A percentile compares a stretch with the other conserved stretches of the same genome.
phyloP scores from a whole-genome alignment of 2,329 filamentous ascomycete genomes.

The Periconia digitata region DNA sequence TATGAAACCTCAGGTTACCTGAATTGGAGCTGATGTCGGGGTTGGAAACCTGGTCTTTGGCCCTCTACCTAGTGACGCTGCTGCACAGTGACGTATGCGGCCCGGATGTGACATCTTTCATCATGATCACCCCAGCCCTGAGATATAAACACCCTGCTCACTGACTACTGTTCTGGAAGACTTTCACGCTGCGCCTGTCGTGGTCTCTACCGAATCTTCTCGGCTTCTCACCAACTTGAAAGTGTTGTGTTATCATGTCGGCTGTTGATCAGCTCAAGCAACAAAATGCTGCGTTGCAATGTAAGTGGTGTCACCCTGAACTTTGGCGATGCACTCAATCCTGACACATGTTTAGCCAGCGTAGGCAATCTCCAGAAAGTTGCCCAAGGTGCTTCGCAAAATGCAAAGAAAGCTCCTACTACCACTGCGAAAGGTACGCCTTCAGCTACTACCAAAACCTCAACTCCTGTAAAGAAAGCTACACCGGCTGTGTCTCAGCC shows the following conservation, averaged over 20 bases:
- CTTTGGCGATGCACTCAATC: no score
- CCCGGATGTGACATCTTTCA: not conserved
- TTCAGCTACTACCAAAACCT: conserved; percentile 17
- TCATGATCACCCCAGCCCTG: not conserved
- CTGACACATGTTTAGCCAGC: conserved; percentile 30
- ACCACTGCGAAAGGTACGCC: conserved; percentile 18
- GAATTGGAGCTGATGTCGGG: not conserved
- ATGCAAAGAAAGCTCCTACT: conserved; percentile 28
- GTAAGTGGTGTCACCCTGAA: conserved; percentile 26
- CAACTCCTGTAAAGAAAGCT: conserved; percentile 28
- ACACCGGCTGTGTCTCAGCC: conserved; percentile 9
- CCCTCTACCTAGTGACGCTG: no score
- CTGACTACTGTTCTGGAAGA: not conserved
- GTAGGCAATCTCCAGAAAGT: conserved; percentile 32
- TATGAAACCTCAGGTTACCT: not conserved
- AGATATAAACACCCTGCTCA: not conserved
- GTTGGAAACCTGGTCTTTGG: not conserved
- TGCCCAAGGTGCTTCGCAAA: conserved; percentile 20
- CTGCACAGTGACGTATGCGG: conserved; percentile 12
- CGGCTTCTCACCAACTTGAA: no score
- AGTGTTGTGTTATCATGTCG: conserved; percentile 21
- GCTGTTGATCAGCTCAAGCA: conserved; percentile 45
- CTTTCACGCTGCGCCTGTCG: not conserved
- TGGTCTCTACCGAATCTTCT: no score
- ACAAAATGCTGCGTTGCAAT: conserved; percentile 45